phyloP scores from a whole-genome alignment of 2,329 filamentous ascomycete species.

The Colletotrichum kahawae region DNA sequence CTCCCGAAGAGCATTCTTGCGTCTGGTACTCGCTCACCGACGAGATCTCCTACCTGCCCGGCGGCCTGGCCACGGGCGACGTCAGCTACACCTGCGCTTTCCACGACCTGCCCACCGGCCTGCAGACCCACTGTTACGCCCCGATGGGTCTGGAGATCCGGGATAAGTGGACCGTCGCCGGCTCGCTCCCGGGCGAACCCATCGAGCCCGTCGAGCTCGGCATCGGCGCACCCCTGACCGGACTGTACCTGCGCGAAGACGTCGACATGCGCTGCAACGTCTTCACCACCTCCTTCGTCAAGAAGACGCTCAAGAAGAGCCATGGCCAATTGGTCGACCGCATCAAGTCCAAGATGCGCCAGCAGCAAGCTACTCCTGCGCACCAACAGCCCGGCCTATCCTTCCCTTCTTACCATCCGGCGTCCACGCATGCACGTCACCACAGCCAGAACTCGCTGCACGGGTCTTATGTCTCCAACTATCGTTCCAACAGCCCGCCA shows the following conservation, averaged over 20 bases:
- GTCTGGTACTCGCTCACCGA: constrained; percentile 84
- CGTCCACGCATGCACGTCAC: background rate
- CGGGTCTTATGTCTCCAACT: background rate
- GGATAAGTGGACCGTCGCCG: constrained; percentile 78
- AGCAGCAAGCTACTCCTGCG: background rate
- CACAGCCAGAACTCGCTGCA: constrained; percentile 3
- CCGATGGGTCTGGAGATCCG: constrained; percentile 82
- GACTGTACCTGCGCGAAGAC: constrained; percentile 85
- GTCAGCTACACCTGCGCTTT: constrained; percentile 84
- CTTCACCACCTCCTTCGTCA: constrained; percentile 77
- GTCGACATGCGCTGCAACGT: constrained; percentile 83
- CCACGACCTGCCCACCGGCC: constrained; percentile 69
- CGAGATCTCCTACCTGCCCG: constrained; percentile 76
- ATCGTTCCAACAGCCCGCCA: background rate
- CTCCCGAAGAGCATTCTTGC: constrained; percentile 73
- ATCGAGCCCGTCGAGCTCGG: constrained; percentile 70
- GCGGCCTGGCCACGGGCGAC: constrained; percentile 66
- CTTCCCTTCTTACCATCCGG: background rate
- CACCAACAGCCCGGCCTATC: background rate
- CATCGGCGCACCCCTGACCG: constrained; percentile 66
- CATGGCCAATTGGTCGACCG: constrained; percentile 73
- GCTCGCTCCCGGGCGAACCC: constrained; percentile 73
- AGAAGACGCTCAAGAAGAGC: constrained; percentile 79
- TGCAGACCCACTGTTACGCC: constrained; percentile 85
- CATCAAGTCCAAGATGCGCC: constrained; percentile 48